phyloP scores from a whole-genome alignment of 306 rosid genomes.

The Quercus robur region DNA sequence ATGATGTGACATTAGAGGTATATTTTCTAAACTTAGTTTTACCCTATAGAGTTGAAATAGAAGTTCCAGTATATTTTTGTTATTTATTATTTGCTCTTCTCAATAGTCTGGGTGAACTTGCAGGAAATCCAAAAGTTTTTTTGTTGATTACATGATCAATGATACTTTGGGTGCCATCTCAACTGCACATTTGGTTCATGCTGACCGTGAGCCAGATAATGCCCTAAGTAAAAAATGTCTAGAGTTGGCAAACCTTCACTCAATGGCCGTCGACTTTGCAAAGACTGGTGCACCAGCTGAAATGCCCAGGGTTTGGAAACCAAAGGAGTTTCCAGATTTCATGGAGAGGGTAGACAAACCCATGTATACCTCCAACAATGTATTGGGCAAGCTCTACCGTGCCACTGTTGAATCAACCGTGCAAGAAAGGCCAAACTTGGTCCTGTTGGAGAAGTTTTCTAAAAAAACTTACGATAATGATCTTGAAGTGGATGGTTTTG shows the following conservation, averaged over 20 bases:
- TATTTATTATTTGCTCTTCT: slow-evolving; percentile 11
- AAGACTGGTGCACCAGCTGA: slow-evolving; percentile 96
- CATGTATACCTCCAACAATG: slow-evolving; percentile 66
- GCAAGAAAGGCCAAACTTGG: slow-evolving; percentile 29
- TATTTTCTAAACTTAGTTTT: slow-evolving; percentile 1
- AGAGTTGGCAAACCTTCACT: slow-evolving; percentile 76
- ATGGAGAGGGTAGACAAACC: slow-evolving; percentile 80
- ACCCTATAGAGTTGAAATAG: neutral
- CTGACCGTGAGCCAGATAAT: slow-evolving; percentile 74
- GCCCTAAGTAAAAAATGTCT: slow-evolving; percentile 70
- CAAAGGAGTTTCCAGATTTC: slow-evolving; percentile 81
- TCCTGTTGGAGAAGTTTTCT: slow-evolving; percentile 48
- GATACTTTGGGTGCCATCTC: slow-evolving; percentile 94
- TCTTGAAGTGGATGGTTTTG: slow-evolving; percentile 65
- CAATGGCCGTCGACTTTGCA: slow-evolving; percentile 97
- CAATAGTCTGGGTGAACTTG: slow-evolving; percentile 1
- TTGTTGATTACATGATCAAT: slow-evolving; percentile 90
- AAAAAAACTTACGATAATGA: slow-evolving; percentile 53
- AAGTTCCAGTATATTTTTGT: neutral
- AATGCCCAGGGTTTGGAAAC: slow-evolving; percentile 72
- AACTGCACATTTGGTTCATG: slow-evolving; percentile 86
- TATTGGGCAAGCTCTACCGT: slow-evolving; percentile 69
- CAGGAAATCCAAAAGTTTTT: slow-evolving; percentile 92
- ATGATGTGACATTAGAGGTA: slow-evolving; percentile 79
- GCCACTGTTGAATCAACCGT: slow-evolving; percentile 33